Base-by-base conservation (phyloP, 768 basidiomycete species). In the Auriscalpium vulgare region DNA sequence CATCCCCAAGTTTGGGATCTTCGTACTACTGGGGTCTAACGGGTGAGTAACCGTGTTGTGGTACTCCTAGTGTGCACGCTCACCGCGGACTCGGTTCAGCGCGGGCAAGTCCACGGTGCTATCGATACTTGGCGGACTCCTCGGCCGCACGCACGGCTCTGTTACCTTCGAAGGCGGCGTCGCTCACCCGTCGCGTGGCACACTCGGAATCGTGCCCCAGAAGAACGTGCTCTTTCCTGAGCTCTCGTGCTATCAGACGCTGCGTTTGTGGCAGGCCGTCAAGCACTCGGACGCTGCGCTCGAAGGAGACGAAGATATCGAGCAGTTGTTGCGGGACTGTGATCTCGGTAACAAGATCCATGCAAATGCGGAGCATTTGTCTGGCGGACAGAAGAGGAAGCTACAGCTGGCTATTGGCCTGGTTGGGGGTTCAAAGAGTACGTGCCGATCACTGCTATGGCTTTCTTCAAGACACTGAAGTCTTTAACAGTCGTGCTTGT, bases 151-250 rank as follows among this genome's bases (percentile, higher is more conserved):
- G 4, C 70, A 75, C 23, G 89, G 89, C 36, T 72, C 74, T 2
- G 73, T 91, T 16, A 70, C 74, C 0, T 78, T 76, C 56, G 80
- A 79, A 62, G 81, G 81, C 37, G 81, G 82, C 0, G 66, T 71
- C 16, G 64, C 75, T 43, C 72, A 72, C 34, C 83, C 85, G 8
- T 73, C 83, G 5, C 81, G 81, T 0, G 87, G 87, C 8, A 79
- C 79, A 0, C 66, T 91, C 16, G 88, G 89, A 2, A 84, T 91
- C 56, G 87, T 88, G 0, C 87, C 88, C 1, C 88, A 91, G 71
- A 89, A 87, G 72, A 90, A 91, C 62, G 88, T 91, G 5, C 74
- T 91, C 2, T 88, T 90, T 65, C 80, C 86, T 0, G 88, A 90
- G 53, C 70, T 91, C 17, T 78, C 83, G 1, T 90, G 87, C 65